These are phyloP conservation scores for Ophiostoma pallidulum DNA, from an alignment of 2,329 filamentous ascomycete species.

Conservation along the genomic window DNA sequence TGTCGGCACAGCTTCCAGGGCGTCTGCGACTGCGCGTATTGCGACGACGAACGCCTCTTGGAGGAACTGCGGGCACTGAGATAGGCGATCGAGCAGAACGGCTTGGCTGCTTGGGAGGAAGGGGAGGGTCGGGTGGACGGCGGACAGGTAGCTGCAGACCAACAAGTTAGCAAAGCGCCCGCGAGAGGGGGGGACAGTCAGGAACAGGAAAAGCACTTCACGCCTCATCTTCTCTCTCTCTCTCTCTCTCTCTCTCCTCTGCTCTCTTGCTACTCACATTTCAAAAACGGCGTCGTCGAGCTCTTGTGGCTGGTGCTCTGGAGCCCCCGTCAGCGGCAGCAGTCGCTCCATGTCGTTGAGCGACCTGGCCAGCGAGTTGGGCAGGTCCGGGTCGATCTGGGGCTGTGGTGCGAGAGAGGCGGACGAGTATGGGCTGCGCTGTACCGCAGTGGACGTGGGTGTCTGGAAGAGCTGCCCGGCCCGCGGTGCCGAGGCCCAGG, in stretches of 20 bases:
- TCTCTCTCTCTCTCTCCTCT: too few species aligned
- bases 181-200: too few species aligned
- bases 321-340: constrained; percentile 21
- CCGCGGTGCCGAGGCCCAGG: constrained; percentile 37
- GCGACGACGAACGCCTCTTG: constrained; percentile 57
- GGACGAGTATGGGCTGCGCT: constrained; percentile 10
- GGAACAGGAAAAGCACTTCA: neutral
- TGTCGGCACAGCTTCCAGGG: constrained; percentile 29
- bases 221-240: too few species aligned
- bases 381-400: constrained; percentile 7
- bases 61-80: constrained; percentile 45
- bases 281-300: constrained; percentile 38
- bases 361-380: constrained; percentile 7
- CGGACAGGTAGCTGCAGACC: constrained; percentile 45
- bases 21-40: constrained; percentile 49
- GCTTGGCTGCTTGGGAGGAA: constrained; percentile 50
- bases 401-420: constrained; percentile 14
- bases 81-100: constrained; percentile 46
- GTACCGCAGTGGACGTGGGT: constrained; percentile 16
- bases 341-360: constrained; percentile 21
- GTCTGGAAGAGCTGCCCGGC: constrained; percentile 25
- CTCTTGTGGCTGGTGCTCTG: constrained; percentile 26
- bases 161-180: neutral
- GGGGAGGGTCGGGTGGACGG: constrained; percentile 59
- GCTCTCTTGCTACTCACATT: too few species aligned